Evolutionary conservation across 2,329 filamentous ascomycete species (phyloP).

Genomic region (Fusarium ambrosium): DNA sequence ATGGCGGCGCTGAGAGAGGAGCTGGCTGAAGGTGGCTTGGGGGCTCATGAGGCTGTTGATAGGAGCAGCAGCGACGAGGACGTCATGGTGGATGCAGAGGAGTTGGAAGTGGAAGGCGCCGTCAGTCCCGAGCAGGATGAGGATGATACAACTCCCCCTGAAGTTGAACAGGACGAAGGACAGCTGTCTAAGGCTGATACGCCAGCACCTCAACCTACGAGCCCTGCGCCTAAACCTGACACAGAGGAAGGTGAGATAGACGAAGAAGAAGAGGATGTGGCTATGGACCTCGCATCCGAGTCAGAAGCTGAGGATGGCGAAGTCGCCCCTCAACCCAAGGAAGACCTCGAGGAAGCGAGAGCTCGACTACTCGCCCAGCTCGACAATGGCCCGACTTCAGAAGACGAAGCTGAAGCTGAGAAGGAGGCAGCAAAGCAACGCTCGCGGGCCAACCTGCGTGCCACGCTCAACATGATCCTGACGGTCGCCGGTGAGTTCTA

Average conservation of each 20-base stretch:
- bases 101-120: conserved; percentile 48
- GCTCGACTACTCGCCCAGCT: conserved; percentile 63
- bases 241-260: conserved; percentile 47
- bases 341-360: conserved; percentile 63
- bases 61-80: conserved; percentile 59
- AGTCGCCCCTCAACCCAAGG: conserved; percentile 43
- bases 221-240: conserved; percentile 18
- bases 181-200: background rate
- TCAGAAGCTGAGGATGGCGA: conserved; percentile 56
- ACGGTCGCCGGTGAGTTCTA: conserved; percentile 90
- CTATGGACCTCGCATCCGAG: conserved; percentile 59
- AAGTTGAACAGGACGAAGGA: conserved; percentile 23
- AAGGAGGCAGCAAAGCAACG: conserved; percentile 49
- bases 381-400: conserved; percentile 42
- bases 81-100: conserved; percentile 51
- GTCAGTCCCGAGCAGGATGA: conserved; percentile 35
- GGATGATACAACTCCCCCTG: conserved; percentile 16
- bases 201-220: background rate
- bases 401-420: conserved; percentile 31
- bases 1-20: conserved; percentile 63
- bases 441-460: conserved; percentile 67
- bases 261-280: conserved; percentile 51
- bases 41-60: conserved; percentile 61
- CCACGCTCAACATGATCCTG: conserved; percentile 93
- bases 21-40: conserved; percentile 57